phyloP scores from a whole-genome alignment of 192 early-diverging fungal genomes.

The Coemansia sp. region DNA sequence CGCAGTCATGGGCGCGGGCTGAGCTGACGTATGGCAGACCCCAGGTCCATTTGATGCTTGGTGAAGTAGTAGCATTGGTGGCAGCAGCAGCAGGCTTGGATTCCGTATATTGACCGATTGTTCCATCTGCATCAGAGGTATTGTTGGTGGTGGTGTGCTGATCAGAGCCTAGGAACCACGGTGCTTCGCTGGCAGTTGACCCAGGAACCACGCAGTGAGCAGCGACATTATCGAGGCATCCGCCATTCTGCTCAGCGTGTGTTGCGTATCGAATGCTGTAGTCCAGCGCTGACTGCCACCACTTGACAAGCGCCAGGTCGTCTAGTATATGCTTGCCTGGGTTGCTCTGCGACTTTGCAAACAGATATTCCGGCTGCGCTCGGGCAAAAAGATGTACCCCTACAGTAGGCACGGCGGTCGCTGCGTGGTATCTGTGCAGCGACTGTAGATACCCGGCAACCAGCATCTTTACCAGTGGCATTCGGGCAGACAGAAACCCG shows the following conservation, averaged over 20 bases:
- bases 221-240: background rate
- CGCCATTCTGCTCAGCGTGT: background rate
- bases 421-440: constrained; percentile 23
- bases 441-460: constrained; percentile 43
- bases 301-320: constrained; percentile 67
- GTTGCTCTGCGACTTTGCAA: constrained; percentile 70
- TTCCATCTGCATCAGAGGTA: background rate
- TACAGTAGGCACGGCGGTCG: constrained; percentile 10
- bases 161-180: constrained; percentile 16
- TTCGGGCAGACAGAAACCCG: constrained; percentile 26
- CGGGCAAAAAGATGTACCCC: constrained; percentile 74
- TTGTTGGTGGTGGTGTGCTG: background rate
- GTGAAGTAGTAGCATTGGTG: background rate
- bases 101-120: background rate
- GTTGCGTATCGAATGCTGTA: constrained; percentile 18
- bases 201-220: constrained; percentile 44
- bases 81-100: background rate
- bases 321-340: constrained; percentile 61
- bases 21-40: constrained; percentile 30
- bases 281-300: constrained; percentile 69
- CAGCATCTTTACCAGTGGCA: constrained; percentile 28
- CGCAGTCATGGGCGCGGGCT: constrained; percentile 36
- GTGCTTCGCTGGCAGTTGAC: constrained; percentile 18
- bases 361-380: constrained; percentile 84
- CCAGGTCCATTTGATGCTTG: constrained; percentile 32